Evolutionary conservation across 768 basidiomycete genomes (phyloP), one percentile per base, ranked within the genome.

Genomic region (Lentinula sp.): DNA sequence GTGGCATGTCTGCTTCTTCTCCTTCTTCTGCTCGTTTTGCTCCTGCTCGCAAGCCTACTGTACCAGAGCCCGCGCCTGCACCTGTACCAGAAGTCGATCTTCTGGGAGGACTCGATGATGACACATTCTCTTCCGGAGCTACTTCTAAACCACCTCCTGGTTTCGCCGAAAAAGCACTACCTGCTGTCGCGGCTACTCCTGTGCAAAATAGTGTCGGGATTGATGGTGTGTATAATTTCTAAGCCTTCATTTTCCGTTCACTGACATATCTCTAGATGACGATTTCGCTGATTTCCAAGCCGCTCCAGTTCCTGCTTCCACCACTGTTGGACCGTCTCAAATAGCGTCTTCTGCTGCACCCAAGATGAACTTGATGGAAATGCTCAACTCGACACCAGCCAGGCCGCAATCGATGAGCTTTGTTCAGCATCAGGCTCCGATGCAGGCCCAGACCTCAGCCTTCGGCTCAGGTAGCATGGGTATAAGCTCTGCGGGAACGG

Each of bases 241-340:
- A 2, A 1, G 6, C 2, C 8, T 16, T 9, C 35, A n/a, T 42
- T 40, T 3, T 28, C 54, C 32, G 4, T 23, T 51, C 37, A 35
- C 48, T 37, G 52, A 57, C 60, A 65, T 21, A 62, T 65, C n/a
- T 7, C 6, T 61, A 82, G 90, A 91, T 66, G 92, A 94, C 64
- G 92, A 94, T 54, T 94, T 94, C 65, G 86, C 83, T 55, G 92
- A 93, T 70, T 94, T 94, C 77, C 88, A 91, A 71, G 85, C 84
- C 18, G 89, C 87, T 2, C 89, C 88, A 16, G 31, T 55, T 7
- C 58, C 31, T 28, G 64, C 70, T 21, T 11, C 62, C 42, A 18
- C 48, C 46, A 54, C 71, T 49, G 66, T 67, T 32, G 68, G 63
- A 40, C 76, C 77, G 23, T 62, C 68, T 21, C 21, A 65, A 49